Base-by-base conservation (phyloP, 1,139 yeast species). In the Debaryomyces sp. region DNA sequence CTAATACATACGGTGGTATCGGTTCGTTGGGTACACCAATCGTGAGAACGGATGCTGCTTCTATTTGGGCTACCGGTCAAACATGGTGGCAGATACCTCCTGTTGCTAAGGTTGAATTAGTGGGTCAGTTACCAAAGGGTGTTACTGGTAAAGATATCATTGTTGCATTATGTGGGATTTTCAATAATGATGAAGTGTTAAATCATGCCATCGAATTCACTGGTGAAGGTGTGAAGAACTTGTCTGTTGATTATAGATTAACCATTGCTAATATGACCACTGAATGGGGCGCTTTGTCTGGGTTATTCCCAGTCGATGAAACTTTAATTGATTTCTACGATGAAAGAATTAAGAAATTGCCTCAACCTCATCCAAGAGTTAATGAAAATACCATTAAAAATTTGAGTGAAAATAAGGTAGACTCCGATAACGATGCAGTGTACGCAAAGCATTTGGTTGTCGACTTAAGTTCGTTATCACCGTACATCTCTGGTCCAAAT, bases 61-160 rank as follows among this genome's bases (percentile, higher is more conserved):
- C 97, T 6, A 94, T 95, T 57, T 94, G 99, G 99, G 98, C 99
- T 13, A 94, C 99, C 0, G 98, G 98, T 40, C 96, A 90, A 72
- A 95, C 99, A 4, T 94, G 99, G 99, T 94, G 99, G 99, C 99
- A 95, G 81, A 89, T 94, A 50, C 99, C 99, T 4, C 99, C 99
- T 1, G 98, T 94, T 21, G 99, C 99, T 36, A 85, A 85, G 63
- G 98, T 94, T 10, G 96, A 89, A 67, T 78, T 94, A 50, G 78
- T 80, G 56, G 97, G 97, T 39, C 70, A 81, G 56, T 80, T 94
- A 51, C 96, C 95, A 18, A 73, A 79, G 48, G 97, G 97, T 21
- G 92, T 89, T 15, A 85, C 96, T 7, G 99, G 99, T 55, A 94
- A 94, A 68, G 99, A 94, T 71, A 95, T 95, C 45, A 95, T 94